These are phyloP conservation scores for Termitomyces eurrhizus DNA, from an alignment of 768 basidiomycete species.

Conservation along the genomic window DNA sequence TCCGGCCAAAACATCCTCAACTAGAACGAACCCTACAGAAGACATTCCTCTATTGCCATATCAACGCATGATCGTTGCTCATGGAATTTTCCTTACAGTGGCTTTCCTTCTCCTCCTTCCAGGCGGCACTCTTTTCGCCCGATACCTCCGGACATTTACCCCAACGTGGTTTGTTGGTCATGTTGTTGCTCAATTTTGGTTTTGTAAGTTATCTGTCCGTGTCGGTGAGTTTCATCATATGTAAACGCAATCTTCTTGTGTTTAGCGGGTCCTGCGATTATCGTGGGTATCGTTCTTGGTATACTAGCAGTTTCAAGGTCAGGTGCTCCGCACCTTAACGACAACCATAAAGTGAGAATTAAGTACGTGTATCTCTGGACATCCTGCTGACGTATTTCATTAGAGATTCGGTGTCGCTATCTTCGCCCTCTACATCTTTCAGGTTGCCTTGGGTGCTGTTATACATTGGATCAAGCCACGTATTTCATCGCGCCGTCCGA, in stretches of 20 bases:
- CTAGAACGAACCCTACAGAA: slow-evolving; percentile 15
- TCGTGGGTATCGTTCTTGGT: slow-evolving; percentile 42
- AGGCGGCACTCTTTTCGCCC: slow-evolving; percentile 48
- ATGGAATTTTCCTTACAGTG: slow-evolving; percentile 46
- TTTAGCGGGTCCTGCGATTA: slow-evolving; percentile 40
- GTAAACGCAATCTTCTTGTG: not conserved
- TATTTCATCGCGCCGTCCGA: slow-evolving; percentile 31
- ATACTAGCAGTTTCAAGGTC: slow-evolving; percentile 32
- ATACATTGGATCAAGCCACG: slow-evolving; percentile 52
- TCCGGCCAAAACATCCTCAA: slow-evolving; percentile 13
- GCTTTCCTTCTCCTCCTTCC: slow-evolving; percentile 55
- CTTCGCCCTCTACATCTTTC: slow-evolving; percentile 45
- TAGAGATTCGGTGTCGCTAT: slow-evolving; percentile 49
- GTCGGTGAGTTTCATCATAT: slow-evolving; percentile 10
- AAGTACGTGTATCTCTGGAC: not conserved
- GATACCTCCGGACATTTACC: slow-evolving; percentile 47
- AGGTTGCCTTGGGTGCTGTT: slow-evolving; percentile 45
- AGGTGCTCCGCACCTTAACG: slow-evolving; percentile 34
- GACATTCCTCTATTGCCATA: slow-evolving; percentile 39
- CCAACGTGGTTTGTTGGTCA: slow-evolving; percentile 52
- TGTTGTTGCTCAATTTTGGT: slow-evolving; percentile 42
- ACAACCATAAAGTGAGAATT: slow-evolving; percentile 43
- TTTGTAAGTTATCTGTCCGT: slow-evolving; percentile 31
- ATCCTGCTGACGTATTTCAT: not conserved
- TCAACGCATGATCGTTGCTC: slow-evolving; percentile 50